Conservation (phyloP, 257 asterid genomes). For the Fraxinus americana region DNA sequence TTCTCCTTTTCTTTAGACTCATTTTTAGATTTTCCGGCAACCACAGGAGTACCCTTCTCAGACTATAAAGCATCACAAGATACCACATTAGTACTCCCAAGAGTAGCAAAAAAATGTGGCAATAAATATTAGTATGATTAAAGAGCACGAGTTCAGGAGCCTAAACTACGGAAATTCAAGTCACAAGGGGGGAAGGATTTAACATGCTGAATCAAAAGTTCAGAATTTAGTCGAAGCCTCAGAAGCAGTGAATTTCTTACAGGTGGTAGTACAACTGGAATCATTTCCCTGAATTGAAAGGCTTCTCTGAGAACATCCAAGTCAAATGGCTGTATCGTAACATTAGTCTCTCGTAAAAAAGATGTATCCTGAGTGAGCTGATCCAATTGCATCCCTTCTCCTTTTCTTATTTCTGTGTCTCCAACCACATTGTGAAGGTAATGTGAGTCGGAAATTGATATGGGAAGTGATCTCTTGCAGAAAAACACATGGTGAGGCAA, state of each 20-base stretch:
- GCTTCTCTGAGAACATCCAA: constrained; percentile 58
- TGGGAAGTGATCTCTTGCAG: constrained; percentile 67
- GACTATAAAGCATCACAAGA: constrained; percentile 45
- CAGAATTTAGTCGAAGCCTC: constrained; percentile 8
- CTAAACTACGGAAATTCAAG: not conserved
- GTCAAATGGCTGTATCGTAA: constrained; percentile 60
- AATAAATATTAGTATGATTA: not conserved
- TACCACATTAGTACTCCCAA: constrained; percentile 25
- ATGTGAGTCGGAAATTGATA: constrained; percentile 58
- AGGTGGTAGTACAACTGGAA: constrained; percentile 51
- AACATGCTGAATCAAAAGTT: constrained; percentile 6
- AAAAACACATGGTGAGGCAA: constrained; percentile 67
- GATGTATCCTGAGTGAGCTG: constrained; percentile 54
- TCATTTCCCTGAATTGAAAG: constrained; percentile 58
- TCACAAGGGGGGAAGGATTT: not conserved
- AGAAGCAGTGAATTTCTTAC: constrained; percentile 39
- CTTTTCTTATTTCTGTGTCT: constrained; percentile 66
- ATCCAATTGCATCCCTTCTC: constrained; percentile 67
- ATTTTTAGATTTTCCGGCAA: constrained; percentile 58
- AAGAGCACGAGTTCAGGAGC: not conserved
- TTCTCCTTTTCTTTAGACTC: constrained; percentile 67
- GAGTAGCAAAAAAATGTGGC: not conserved
- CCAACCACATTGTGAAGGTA: constrained; percentile 77
- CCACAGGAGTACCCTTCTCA: constrained; percentile 65
- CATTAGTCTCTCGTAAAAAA: constrained; percentile 42